These are phyloP conservation scores for Ceriops decandra DNA, from an alignment of 345 rosid species.

Conservation along the genomic window DNA sequence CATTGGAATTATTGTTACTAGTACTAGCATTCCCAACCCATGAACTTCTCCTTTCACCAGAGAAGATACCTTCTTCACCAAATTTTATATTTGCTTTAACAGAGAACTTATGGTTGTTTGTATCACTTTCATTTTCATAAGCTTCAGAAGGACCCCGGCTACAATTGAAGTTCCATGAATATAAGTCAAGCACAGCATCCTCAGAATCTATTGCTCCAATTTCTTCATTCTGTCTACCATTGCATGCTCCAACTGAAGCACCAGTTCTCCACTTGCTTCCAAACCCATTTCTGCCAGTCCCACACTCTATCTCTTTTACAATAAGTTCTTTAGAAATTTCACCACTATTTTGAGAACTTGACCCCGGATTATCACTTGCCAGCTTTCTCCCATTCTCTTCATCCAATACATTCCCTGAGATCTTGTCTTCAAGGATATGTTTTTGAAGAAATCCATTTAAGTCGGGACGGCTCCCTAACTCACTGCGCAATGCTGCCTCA, in stretches of 20 bases:
- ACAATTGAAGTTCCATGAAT: constrained; percentile 47
- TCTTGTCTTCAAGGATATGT: constrained; percentile 53
- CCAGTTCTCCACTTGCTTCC: constrained; percentile 56
- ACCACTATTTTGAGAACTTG: constrained; percentile 39
- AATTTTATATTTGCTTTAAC: constrained; percentile 45
- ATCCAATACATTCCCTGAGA: constrained; percentile 28
- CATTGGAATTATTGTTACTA: constrained; percentile 40
- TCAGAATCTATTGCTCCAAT: constrained; percentile 41
- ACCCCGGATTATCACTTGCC: constrained; percentile 27
- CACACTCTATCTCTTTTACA: constrained; percentile 82
- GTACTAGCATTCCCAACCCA: constrained; percentile 42
- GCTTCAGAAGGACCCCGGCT: constrained; percentile 42
- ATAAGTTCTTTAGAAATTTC: constrained; percentile 73
- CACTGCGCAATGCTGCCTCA: constrained; percentile 91
- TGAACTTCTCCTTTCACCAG: constrained; percentile 49
- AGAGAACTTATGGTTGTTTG: constrained; percentile 28
- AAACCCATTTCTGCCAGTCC: constrained; percentile 56
- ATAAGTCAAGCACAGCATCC: constrained; percentile 48
- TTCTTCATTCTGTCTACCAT: constrained; percentile 38
- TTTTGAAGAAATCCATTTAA: constrained; percentile 68
- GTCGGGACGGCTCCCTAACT: constrained; percentile 67
- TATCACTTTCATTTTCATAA: constrained; percentile 35
- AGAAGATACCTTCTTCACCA: constrained; percentile 54
- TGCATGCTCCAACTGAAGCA: constrained; percentile 41
- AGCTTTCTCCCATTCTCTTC: constrained; percentile 38